Evolutionary conservation across 192 early-diverging fungal genomes (phyloP).

Genomic region (Coemansia sp.): DNA sequence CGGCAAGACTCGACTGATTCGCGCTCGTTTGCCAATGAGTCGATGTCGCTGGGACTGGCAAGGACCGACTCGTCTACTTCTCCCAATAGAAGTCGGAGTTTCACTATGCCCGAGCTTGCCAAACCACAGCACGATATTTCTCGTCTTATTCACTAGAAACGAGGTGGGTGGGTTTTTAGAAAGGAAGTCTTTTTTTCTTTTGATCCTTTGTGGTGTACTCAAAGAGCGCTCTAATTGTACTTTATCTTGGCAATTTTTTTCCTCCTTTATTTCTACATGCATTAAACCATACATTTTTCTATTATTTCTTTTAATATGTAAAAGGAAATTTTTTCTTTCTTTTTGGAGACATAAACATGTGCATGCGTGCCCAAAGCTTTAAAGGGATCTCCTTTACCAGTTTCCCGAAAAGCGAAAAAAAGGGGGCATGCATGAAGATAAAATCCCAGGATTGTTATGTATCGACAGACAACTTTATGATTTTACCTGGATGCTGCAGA

Average conservation of each 20-base stretch:
- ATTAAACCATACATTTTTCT: constrained; percentile 1
- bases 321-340: not conserved
- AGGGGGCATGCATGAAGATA: no score
- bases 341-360: not conserved
- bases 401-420: no score
- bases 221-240: not conserved
- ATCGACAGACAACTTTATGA: no score
- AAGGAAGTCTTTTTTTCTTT: not conserved
- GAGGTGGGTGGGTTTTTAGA: not conserved
- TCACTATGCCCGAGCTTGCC: constrained; percentile 17
- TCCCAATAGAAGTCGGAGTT: constrained; percentile 18
- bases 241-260: not conserved
- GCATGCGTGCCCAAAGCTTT: no score
- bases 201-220: no score
- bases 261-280: not conserved
- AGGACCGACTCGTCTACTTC: not conserved
- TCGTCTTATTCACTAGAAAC: constrained; percentile 22
- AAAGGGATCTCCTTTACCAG: not conserved
- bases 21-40: constrained; percentile 1
- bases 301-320: constrained; percentile 7
- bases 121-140: constrained; percentile 24
- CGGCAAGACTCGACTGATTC: not conserved
- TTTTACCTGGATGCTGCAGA: no score
- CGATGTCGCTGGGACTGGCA: not conserved
- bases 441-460: no score